These are phyloP conservation scores for Ogataea thermomethanolica DNA, from an alignment of 805 yeast genomes.

Conservation along the genomic window DNA sequence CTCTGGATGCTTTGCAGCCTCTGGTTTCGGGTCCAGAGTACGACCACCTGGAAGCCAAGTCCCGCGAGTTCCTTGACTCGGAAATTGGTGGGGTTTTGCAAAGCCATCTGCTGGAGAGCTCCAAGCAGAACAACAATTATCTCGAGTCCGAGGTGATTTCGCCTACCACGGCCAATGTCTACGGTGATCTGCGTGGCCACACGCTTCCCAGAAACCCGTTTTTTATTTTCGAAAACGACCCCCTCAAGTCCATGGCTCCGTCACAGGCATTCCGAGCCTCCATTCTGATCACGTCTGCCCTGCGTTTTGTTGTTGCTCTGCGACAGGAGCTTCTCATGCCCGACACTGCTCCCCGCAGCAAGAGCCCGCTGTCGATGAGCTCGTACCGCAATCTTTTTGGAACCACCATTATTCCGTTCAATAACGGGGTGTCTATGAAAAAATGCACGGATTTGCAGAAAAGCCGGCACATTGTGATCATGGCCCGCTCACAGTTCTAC, in stretches of 20 bases:
- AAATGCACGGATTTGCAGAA: constrained; percentile 32
- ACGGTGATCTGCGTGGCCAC: constrained; percentile 62
- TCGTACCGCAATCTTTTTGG: constrained; percentile 69
- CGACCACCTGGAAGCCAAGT: constrained; percentile 38
- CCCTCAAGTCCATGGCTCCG: constrained; percentile 54
- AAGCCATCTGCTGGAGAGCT: constrained; percentile 47
- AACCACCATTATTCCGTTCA: constrained; percentile 54
- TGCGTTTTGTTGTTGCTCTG: constrained; percentile 61
- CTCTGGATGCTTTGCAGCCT: constrained; percentile 58
- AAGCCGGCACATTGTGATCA: constrained; percentile 47
- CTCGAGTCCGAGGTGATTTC: constrained; percentile 46
- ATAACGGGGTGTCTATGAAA: constrained; percentile 39
- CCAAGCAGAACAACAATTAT: constrained; percentile 45
- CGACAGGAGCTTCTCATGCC: constrained; percentile 51
- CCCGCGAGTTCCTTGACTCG: constrained; percentile 44
- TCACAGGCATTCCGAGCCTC: constrained; percentile 68
- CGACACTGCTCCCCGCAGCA: constrained; percentile 52
- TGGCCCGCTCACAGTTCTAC: constrained; percentile 50
- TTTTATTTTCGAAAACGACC: constrained; percentile 70
- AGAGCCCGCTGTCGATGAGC: constrained; percentile 58
- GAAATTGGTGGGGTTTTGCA: constrained; percentile 46
- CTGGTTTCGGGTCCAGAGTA: constrained; percentile 52
- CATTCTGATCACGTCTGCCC: constrained; percentile 58
- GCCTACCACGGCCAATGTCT: constrained; percentile 54
- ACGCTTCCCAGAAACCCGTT: constrained; percentile 77